A percentile compares a stretch with the other conserved stretches of the same genome.
phyloP scores from a whole-genome alignment of 208 protist genomes.

The Trypanosoma vivax region DNA sequence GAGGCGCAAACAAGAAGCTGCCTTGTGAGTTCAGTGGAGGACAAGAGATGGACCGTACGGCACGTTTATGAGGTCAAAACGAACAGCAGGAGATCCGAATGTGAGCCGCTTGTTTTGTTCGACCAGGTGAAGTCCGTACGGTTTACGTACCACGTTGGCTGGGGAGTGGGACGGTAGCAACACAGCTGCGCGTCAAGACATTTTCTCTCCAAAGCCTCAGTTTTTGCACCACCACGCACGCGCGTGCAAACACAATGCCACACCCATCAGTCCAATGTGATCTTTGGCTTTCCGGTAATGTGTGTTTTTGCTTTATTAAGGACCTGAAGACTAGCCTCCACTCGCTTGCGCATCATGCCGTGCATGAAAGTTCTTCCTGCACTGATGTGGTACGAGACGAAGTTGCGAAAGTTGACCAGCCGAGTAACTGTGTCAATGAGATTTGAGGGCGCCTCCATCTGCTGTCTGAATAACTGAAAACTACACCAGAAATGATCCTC shows the following conservation, averaged over 20 bases:
- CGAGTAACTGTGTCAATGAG: slow-evolving; percentile 17
- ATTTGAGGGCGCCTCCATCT: slow-evolving; percentile 15
- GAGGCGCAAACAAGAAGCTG: too few species aligned
- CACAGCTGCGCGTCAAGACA: too few species aligned
- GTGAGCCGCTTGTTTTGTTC: too few species aligned
- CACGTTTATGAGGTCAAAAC: too few species aligned
- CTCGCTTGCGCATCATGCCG: slow-evolving; percentile 21
- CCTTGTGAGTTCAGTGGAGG: too few species aligned
- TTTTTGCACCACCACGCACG: background rate
- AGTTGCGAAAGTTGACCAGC: slow-evolving; percentile 27
- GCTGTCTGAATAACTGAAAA: slow-evolving; percentile 26
- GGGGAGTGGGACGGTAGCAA: too few species aligned
- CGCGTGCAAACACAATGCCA: background rate
- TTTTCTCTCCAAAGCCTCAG: too few species aligned
- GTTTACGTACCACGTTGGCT: too few species aligned
- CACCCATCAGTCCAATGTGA: slow-evolving; percentile 9
- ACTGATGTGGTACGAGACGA: slow-evolving; percentile 23
- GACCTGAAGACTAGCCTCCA: slow-evolving; percentile 19
- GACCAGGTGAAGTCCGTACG: too few species aligned
- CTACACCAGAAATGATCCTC: slow-evolving; percentile 24
- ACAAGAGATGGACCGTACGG: too few species aligned
- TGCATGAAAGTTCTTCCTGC: slow-evolving; percentile 23
- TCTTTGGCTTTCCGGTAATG: slow-evolving; percentile 15
- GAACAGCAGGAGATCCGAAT: too few species aligned
- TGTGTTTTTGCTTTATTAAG: slow-evolving; percentile 25